phyloP scores from a whole-genome alignment of 352 stramenopile genomes.

The Blastocystis sp. region DNA sequence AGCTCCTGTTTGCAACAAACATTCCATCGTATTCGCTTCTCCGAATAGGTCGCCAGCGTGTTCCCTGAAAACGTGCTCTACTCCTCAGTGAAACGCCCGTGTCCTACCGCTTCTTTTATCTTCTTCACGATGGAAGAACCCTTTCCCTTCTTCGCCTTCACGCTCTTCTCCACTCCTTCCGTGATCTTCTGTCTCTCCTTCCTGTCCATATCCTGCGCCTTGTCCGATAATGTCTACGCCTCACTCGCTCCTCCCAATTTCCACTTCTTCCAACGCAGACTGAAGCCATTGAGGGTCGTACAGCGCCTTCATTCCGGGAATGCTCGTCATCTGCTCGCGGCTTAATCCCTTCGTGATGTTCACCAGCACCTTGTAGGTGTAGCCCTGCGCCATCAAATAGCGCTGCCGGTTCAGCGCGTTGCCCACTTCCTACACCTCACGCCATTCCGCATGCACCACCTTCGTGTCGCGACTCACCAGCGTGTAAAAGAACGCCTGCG shows the following conservation, averaged over 20 bases:
- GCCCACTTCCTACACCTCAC: slow-evolving; percentile 90
- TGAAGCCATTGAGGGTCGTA: not conserved
- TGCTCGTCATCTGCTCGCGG: slow-evolving; percentile 24
- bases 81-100: not conserved
- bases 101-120: slow-evolving; percentile 5
- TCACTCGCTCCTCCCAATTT: not conserved
- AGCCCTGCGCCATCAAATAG: slow-evolving; percentile 99
- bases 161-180: slow-evolving; percentile 21
- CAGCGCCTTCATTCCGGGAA: not conserved
- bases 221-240: not conserved
- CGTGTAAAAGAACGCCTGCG: slow-evolving; percentile 99
- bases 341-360: slow-evolving; percentile 75
- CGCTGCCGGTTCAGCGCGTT: slow-evolving; percentile 98
- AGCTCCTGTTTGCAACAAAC: slow-evolving; percentile 38
- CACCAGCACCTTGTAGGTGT: slow-evolving; percentile 98
- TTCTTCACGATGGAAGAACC: not conserved
- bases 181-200: slow-evolving; percentile 37
- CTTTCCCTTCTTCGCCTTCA: not conserved
- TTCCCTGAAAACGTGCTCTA: slow-evolving; percentile 17
- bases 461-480: slow-evolving; percentile 97
- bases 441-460: not conserved
- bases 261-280: not conserved
- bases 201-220: slow-evolving; percentile 33
- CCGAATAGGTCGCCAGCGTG: slow-evolving; percentile 20
- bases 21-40: slow-evolving; percentile 17